phyloP scores from a whole-genome alignment of 2,329 filamentous ascomycete genomes.

The Aspergillus sp. region DNA sequence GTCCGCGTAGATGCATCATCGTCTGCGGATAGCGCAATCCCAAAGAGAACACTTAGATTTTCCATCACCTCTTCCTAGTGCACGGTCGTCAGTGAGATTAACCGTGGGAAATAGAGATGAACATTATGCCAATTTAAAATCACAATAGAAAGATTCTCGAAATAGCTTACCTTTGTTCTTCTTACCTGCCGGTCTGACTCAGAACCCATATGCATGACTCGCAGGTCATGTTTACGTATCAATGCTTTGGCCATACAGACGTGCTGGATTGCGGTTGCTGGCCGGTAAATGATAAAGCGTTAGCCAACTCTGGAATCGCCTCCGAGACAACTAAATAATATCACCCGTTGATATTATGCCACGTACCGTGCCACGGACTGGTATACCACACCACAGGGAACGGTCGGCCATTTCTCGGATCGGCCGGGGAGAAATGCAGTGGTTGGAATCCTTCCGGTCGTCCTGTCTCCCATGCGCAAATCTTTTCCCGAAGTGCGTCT shows the following conservation, averaged over 20 bases:
- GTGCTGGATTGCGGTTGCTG: slow-evolving; percentile 26
- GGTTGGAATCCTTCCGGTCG: slow-evolving; percentile 23
- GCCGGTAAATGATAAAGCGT: not conserved
- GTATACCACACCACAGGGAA: slow-evolving; percentile 28
- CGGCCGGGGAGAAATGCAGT: slow-evolving; percentile 22
- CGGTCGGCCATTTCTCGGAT: slow-evolving; percentile 19
- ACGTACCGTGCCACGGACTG: slow-evolving; percentile 24
- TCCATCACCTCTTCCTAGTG: slow-evolving; percentile 17
- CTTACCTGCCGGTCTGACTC: slow-evolving; percentile 10
- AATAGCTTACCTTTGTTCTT: slow-evolving; percentile 16
- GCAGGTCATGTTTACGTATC: slow-evolving; percentile 18
- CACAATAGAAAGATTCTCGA: not conserved
- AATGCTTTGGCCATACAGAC: slow-evolving; percentile 27
- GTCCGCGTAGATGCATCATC: slow-evolving; percentile 26
- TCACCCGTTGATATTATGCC: not conserved
- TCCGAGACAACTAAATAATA: not conserved
- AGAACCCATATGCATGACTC: slow-evolving; percentile 5
- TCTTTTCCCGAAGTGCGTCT: slow-evolving; percentile 15
- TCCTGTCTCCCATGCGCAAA: slow-evolving; percentile 21
- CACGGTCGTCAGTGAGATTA: not conserved
- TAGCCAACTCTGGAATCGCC: not conserved
- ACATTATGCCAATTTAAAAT: not conserved
- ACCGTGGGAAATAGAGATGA: not conserved
- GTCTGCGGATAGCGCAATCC: slow-evolving; percentile 26
- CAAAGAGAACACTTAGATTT: slow-evolving; percentile 25